Base-by-base conservation (phyloP, 352 stramenopile species). In the Achlya hypogyna region DNA sequence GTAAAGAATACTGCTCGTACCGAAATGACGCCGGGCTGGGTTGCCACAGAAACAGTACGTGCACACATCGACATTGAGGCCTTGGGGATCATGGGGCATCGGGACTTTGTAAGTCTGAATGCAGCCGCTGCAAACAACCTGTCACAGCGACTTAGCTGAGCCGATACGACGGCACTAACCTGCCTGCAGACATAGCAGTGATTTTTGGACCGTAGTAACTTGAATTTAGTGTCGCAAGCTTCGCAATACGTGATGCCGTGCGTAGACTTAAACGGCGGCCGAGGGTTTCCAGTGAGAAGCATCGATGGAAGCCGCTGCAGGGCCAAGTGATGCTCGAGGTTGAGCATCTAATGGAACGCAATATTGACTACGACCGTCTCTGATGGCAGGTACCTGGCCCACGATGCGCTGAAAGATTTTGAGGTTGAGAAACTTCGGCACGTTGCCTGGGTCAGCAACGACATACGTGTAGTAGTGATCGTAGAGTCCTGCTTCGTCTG, bases 361-460 rank as follows among this genome's bases (percentile, higher is more conserved):
- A 35, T 16, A 38, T 20, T 38, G 25, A 27, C 25, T 56, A 1
- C 14, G 16, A 56, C 49, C 14, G 38, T 45, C 12, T 3, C n/a
- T 45, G 6, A 45, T 3, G 4, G 2, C 12, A 56, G 25, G 2
- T 56, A 56, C 49, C 31, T 56, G 49, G 49, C 49, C 49, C 12
- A 56, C 49, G 31, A 56, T 56, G 8, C 49, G 49, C 31, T 56
- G 49, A 20, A 12, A 56, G 4, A 56, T 35, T n/a, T 56, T 56
- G 49, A 56, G 49, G 31, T 56, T 56, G 2, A 56, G 12, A 35
- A 38, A 56, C 49, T 20, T 10, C 16, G 56, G 56, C 6, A 35
- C 42, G 35, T 51, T 27, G 18, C 56, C 56, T 1, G 29, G 29
- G 18, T 40, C 4, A 9, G 29, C 20, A 5, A 64, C 56, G 18